Percentiles rank a stretch among this genome's conserved stretches.
Conservation (phyloP, 1,139 yeast genomes). For the Candida albicans region DNA sequence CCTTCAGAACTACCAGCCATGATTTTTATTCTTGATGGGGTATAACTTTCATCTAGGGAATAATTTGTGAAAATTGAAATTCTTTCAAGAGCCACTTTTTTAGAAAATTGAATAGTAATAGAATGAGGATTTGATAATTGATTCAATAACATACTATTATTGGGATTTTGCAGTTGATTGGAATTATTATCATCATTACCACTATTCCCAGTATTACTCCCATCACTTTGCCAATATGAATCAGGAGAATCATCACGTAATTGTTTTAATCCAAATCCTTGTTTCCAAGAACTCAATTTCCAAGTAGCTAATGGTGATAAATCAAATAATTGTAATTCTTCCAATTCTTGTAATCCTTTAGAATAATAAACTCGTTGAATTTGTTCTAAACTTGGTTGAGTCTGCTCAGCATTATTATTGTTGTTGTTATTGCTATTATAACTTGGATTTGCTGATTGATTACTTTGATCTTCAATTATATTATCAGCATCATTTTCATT, state of each 20-base stretch:
- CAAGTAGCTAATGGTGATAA: constrained; percentile 82
- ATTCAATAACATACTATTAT: constrained; percentile 27
- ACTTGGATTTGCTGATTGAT: constrained; percentile 1
- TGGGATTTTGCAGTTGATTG: constrained; percentile 14
- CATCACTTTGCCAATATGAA: constrained; percentile 95
- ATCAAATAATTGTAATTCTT: constrained; percentile 60
- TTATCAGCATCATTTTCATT: constrained; percentile 1
- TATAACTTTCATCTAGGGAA: constrained; percentile 82
- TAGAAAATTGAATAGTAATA: constrained; percentile 78
- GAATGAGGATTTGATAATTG: constrained; percentile 76
- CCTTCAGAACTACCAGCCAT: constrained; percentile 81
- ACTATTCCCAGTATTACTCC: constrained; percentile 40
- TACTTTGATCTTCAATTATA: constrained; percentile 5
- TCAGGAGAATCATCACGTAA: constrained; percentile 74
- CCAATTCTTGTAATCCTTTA: constrained; percentile 57
- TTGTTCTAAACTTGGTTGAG: constrained; percentile 38
- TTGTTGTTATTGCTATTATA: background rate
- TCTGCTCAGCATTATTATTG: background rate
- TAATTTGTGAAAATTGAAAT: constrained; percentile 71
- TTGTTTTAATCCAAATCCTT: constrained; percentile 69
- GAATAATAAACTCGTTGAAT: constrained; percentile 43
- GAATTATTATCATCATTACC: constrained; percentile 15
- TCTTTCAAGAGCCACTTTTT: constrained; percentile 68
- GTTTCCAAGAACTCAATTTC: constrained; percentile 77
- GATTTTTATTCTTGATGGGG: constrained; percentile 73